Evolutionary conservation across 129 eudicot species (phyloP).

Genomic region (Helianthus annuus): HanXRQr2.0-SUNRISE NC_035437.2:173864822-173865321

Average conservation of each 20-base stretch:
- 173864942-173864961: conserved; percentile 22
- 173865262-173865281: too few relatives aligned
- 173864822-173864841: conserved; percentile 41
- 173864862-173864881: conserved; percentile 22
- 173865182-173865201: neutral
- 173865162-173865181: conserved; percentile 25
- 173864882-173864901: conserved; percentile 23
- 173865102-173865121: conserved; percentile 34
- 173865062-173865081: conserved; percentile 27
- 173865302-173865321: too few relatives aligned
- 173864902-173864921: conserved; percentile 43
- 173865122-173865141: conserved; percentile 27
- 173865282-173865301: too few relatives aligned
- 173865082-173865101: conserved; percentile 34
- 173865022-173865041: neutral
- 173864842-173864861: conserved; percentile 52
- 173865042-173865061: conserved; percentile 32
- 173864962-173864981: conserved; percentile 25
- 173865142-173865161: conserved; percentile 30
- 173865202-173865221: neutral
- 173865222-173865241: neutral
- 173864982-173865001: conserved; percentile 38
- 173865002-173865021: conserved; percentile 30
- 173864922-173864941: conserved; percentile 31
- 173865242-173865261: too few relatives aligned